Evolutionary conservation across 192 early-diverging fungal species (phyloP).

Genomic region (Coemansia sp.): DNA sequence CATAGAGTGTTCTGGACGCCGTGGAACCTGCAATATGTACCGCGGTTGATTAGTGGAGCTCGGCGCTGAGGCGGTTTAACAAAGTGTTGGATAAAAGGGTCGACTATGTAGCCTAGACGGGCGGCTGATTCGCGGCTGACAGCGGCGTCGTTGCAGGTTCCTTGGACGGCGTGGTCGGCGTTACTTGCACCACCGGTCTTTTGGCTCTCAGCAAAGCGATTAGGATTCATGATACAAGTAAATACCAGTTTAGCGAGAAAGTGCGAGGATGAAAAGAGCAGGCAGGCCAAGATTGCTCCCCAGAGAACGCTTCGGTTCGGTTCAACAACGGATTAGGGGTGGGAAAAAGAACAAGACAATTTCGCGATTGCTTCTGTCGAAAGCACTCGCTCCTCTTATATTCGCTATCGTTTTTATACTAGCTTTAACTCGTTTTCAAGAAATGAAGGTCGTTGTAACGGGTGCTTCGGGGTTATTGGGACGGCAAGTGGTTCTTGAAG

Average conservation of each 20-base stretch:
- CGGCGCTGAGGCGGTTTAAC: conserved; percentile 69
- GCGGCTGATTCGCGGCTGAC: conserved; percentile 85
- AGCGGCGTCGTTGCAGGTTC: conserved; percentile 92
- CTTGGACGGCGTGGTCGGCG: conserved; percentile 75
- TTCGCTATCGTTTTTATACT: too few species aligned
- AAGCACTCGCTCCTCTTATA: neutral
- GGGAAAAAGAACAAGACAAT: neutral
- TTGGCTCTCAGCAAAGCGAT: conserved; percentile 3
- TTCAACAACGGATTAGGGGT: neutral
- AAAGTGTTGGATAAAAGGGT: conserved; percentile 82
- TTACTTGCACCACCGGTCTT: conserved; percentile 13
- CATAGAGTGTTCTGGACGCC: conserved; percentile 66
- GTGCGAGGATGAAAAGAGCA: neutral
- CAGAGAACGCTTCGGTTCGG: neutral
- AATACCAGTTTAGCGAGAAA: neutral
- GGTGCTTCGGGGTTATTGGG: conserved; percentile 85
- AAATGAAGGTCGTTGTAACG: conserved; percentile 70
- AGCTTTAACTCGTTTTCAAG: neutral
- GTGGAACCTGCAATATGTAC: conserved; percentile 75
- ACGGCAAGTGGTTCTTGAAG: conserved; percentile 63
- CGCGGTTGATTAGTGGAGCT: conserved; percentile 93
- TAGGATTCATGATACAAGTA: neutral
- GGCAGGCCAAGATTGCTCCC: neutral
- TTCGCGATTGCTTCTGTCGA: too few species aligned
- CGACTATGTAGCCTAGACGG: conserved; percentile 75